Conservation (phyloP, 164 flowering plant species). For the Paratinospora sagittata region DNA sequence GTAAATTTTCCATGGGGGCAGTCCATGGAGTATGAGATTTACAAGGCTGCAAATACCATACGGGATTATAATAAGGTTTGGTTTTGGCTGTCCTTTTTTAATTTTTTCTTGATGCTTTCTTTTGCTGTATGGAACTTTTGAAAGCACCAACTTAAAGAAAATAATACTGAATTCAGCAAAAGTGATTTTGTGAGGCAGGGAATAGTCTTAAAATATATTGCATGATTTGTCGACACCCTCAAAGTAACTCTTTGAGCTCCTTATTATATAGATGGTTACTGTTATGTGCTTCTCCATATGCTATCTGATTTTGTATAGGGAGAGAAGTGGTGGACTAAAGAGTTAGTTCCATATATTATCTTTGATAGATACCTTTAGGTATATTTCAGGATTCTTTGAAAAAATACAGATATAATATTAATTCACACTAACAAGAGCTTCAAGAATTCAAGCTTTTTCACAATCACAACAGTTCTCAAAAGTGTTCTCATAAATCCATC, state of each 20-base stretch:
- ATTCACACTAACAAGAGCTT: too few relatives aligned
- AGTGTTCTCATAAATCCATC: too few relatives aligned
- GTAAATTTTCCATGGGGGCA: conserved; percentile 94
- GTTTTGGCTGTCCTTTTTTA: background rate
- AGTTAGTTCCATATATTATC: background rate
- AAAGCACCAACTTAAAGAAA: background rate
- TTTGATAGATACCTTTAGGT: too few relatives aligned
- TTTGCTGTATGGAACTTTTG: background rate
- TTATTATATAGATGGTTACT: background rate
- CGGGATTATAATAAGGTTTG: conserved; percentile 64
- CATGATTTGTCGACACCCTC: background rate
- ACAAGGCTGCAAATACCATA: conserved; percentile 86
- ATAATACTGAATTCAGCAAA: background rate
- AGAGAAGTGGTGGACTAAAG: background rate
- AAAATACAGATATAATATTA: too few relatives aligned
- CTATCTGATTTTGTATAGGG: background rate
- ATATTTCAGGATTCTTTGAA: too few relatives aligned
- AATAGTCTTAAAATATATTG: background rate
- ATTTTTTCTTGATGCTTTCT: background rate
- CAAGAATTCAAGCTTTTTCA: too few relatives aligned
- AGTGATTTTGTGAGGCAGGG: background rate
- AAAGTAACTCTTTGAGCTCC: background rate
- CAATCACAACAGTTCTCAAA: too few relatives aligned
- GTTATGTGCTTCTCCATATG: background rate
- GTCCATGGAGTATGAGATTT: conserved; percentile 92